Evolutionary conservation across 1,139 yeast species (phyloP).

Genomic region (Suhomyces anneliseae): DNA sequence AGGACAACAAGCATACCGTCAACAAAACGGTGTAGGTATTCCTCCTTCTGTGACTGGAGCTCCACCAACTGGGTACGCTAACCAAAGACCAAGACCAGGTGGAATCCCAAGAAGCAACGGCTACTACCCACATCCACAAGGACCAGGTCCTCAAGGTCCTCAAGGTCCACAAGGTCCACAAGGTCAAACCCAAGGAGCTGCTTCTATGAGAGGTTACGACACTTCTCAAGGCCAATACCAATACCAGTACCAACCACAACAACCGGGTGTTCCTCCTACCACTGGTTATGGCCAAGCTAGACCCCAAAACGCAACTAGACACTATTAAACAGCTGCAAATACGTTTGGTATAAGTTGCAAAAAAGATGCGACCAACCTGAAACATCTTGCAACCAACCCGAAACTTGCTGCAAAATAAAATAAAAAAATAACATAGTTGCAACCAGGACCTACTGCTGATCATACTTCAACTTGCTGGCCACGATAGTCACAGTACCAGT

Average conservation of each 20-base stretch:
- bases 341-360: no score
- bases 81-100: constrained; percentile 13
- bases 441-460: no score
- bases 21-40: constrained; percentile 6
- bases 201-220: constrained; percentile 10
- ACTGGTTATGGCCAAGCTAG: constrained; percentile 8
- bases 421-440: no score
- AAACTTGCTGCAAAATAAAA: no score
- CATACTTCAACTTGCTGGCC: no score
- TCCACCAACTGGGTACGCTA: constrained; percentile 11
- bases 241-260: constrained; percentile 14
- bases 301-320: constrained; percentile 16
- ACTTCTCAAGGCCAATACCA: constrained; percentile 14
- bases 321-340: constrained; percentile 2
- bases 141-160: neutral
- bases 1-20: constrained; percentile 10
- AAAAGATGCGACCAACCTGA: no score
- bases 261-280: constrained; percentile 4
- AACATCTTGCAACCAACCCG: no score
- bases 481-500: neutral
- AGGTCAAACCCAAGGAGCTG: constrained; percentile 8
- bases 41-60: constrained; percentile 4
- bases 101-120: constrained; percentile 12
- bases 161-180: neutral
- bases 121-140: constrained; percentile 6